These are phyloP conservation scores for Neltuma alba DNA, from an alignment of 306 rosid species.

Conservation along the genomic window DNA sequence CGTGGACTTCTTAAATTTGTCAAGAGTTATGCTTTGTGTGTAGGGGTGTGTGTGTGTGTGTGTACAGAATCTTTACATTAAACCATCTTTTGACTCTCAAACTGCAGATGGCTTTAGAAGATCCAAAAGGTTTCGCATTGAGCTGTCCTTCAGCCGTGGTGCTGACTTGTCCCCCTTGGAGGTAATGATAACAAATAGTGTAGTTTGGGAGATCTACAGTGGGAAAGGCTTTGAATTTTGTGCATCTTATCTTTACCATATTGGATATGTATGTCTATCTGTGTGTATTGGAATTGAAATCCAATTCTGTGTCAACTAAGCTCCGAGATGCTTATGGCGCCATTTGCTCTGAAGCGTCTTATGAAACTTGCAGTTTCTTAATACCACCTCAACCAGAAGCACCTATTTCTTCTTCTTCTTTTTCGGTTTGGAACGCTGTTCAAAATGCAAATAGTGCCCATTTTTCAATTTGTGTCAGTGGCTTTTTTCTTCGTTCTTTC, in stretches of 20 bases:
- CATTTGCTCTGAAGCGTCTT: constrained; percentile 18
- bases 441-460: neutral
- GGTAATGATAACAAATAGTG: constrained; percentile 55
- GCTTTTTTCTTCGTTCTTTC: neutral
- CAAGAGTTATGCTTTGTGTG: constrained; percentile 23
- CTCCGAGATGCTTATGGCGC: neutral
- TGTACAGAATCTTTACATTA: constrained; percentile 26
- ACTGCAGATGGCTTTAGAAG: constrained; percentile 83
- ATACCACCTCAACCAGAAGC: neutral
- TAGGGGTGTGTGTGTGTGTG: too few relatives aligned
- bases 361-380: neutral
- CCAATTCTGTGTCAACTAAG: constrained; percentile 16
- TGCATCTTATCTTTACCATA: neutral
- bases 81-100: constrained; percentile 40
- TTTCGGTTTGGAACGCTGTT: neutral
- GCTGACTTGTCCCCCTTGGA: constrained; percentile 94
- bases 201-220: constrained; percentile 7
- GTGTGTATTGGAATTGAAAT: constrained; percentile 26
- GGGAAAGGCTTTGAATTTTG: constrained; percentile 18
- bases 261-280: constrained; percentile 8
- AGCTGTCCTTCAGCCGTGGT: constrained; percentile 96
- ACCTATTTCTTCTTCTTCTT: neutral
- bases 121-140: constrained; percentile 86
- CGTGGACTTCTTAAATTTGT: constrained; percentile 10
- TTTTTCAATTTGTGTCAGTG: neutral